Conservation (phyloP, 2,329 filamentous ascomycete genomes). For the Emericellopsis cladophorae region DNA sequence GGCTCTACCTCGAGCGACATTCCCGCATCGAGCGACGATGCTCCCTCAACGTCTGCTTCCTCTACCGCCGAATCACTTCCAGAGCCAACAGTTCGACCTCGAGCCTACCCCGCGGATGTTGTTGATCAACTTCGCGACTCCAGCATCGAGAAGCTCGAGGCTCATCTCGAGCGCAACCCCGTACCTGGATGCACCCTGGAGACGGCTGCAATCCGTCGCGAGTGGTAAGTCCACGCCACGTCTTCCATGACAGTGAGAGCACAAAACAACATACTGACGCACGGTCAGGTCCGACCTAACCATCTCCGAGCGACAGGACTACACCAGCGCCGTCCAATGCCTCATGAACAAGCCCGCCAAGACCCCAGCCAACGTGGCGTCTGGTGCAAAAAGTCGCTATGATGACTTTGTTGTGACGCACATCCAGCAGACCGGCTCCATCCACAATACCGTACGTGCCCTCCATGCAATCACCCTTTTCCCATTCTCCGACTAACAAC, state of each 20-base stretch:
- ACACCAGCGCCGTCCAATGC: constrained; percentile 8
- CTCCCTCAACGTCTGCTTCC: background rate
- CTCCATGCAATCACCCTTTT: background rate
- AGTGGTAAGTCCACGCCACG: background rate
- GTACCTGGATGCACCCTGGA: background rate
- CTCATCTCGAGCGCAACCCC: background rate
- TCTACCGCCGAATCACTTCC: background rate
- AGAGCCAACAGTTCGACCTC: background rate
- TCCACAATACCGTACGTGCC: constrained; percentile 12
- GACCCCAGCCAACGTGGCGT: constrained; percentile 6
- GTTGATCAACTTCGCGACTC: background rate
- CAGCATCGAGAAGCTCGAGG: background rate
- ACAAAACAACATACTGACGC: background rate
- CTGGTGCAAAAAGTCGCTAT: constrained; percentile 14
- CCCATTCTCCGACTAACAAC: background rate
- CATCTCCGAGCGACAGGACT: background rate
- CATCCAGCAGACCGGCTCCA: constrained; percentile 13
- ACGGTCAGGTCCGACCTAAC: background rate
- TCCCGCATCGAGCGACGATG: background rate
- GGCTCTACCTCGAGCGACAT: background rate
- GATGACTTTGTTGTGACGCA: constrained; percentile 19
- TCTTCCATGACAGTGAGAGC: background rate
- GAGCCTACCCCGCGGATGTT: background rate
- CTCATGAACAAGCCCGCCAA: constrained; percentile 10
- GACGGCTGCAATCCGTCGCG: background rate